Base-by-base conservation (phyloP, 2,329 filamentous ascomycete species). In the Leptographium radiaticola region DNA sequence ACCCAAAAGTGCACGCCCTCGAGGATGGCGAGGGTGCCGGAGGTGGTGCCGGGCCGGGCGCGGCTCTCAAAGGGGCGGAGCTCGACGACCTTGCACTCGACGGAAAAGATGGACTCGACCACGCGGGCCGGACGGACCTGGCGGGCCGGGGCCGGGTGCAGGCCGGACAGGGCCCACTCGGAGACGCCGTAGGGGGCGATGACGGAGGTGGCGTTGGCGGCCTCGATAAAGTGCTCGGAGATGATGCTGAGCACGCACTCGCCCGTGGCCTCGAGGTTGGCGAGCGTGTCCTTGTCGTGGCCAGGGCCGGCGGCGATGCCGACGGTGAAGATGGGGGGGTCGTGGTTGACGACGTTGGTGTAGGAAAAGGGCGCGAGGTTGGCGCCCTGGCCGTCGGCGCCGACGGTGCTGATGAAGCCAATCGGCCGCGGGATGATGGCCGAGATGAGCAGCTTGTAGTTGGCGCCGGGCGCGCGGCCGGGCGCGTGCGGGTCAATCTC, bases 401-500 rank as follows among this genome's bases (percentile, higher is more conserved):
- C 72, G 52, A 68, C 65, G 11, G 80, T 80, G 56, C 75, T 79
- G 36, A 83, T 64, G 65, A 84, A 79, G 52, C 77, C 80, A 64
- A 96, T 84, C 13, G 91, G 91, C 13, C 91, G 80, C 1, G 91
- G 91, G 16, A 89, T 77, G 60, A 96, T 80, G 58, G 81, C 82
- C 18, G 82, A 87, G 67, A 96, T 95, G 57, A 96, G 74, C 15
- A 96, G 79, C 70, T 95, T 95, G 78, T 97, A 96, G 75, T 96
- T 96, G 70, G 79, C 81, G 1, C 73, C 70, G 0, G 80, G 70
- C 0, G 81, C 76, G 0, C 90, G 79, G 36, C 83, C 86, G 33
- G 81, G 71, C 54, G 76, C 84, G 66, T 90, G 82, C 0, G 90
- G 90, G 67, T 95, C 84, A 62, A 96, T 95, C 63, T 83, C 72